Conservation (phyloP, 345 rosid species). For the Moricandia arvensis region DNA sequence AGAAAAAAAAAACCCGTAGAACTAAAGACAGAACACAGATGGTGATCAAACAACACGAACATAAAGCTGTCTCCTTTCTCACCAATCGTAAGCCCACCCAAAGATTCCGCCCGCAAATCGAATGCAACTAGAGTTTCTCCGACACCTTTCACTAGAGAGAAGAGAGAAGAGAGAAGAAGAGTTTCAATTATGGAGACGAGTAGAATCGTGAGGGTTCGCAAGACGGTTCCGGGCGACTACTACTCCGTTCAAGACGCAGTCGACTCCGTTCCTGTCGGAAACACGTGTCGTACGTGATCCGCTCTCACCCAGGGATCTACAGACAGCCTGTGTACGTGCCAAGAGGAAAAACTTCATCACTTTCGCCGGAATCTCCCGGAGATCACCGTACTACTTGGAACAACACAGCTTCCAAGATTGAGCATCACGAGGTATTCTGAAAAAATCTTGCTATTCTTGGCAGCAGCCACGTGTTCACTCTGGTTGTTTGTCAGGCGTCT, state of each 20-base stretch:
- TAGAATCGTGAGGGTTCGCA: slow-evolving; percentile 65
- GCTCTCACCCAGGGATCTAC: slow-evolving; percentile 82
- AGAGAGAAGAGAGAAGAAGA: not conserved
- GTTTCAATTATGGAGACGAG: slow-evolving; percentile 27
- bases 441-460: not conserved
- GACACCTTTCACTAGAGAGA: slow-evolving; percentile 1
- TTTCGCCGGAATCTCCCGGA: slow-evolving; percentile 78
- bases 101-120: not conserved
- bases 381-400: slow-evolving; percentile 76
- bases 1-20: not conserved
- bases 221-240: slow-evolving; percentile 73
- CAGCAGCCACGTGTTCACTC: slow-evolving; percentile 16
- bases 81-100: not conserved
- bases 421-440: slow-evolving; percentile 75
- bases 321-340: slow-evolving; percentile 77
- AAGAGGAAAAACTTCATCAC: slow-evolving; percentile 91
- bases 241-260: slow-evolving; percentile 79
- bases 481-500: slow-evolving; percentile 42
- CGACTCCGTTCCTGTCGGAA: slow-evolving; percentile 72
- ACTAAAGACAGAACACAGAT: not conserved
- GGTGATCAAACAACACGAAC: not conserved
- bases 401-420: slow-evolving; percentile 76
- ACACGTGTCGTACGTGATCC: slow-evolving; percentile 68
- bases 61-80: not conserved
- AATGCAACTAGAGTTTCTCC: not conserved